phyloP scores from a whole-genome alignment of 768 basidiomycete genomes.

The Macrocybe gigantea region DNA sequence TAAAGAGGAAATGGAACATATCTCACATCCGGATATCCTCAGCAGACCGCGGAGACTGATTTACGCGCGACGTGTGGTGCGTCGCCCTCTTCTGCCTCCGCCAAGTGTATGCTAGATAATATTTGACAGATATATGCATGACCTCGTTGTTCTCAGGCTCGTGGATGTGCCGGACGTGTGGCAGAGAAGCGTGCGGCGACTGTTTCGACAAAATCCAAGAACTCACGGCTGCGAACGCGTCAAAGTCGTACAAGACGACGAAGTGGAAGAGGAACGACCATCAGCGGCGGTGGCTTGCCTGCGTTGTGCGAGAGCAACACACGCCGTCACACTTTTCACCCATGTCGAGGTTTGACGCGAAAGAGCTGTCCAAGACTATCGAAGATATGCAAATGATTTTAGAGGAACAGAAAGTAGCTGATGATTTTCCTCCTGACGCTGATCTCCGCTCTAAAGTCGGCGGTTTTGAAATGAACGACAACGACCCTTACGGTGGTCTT shows the following conservation, averaged over 20 bases:
- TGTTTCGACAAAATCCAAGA: constrained; percentile 70
- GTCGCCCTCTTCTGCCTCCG: constrained; percentile 14
- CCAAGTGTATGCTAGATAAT: neutral
- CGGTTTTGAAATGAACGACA: neutral
- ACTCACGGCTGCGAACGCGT: constrained; percentile 40
- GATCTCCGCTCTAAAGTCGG: neutral
- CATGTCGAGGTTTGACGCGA: constrained; percentile 67
- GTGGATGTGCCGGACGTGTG: constrained; percentile 88
- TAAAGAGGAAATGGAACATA: constrained; percentile 62
- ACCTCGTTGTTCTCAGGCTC: constrained; percentile 87
- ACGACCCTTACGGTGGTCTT: too few species aligned
- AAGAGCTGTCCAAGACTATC: constrained; percentile 62
- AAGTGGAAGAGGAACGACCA: too few species aligned
- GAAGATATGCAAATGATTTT: constrained; percentile 49
- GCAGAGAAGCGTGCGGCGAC: constrained; percentile 82
- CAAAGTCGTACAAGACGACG: too few species aligned
- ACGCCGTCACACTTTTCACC: constrained; percentile 64
- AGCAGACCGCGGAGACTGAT: constrained; percentile 74
- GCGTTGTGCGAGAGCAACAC: constrained; percentile 69
- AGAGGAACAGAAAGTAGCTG: constrained; percentile 1
- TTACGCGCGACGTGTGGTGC: constrained; percentile 82
- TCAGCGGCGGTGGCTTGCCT: constrained; percentile 18
- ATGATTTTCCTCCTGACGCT: neutral
- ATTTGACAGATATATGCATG: constrained; percentile 76
- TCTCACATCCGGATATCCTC: constrained; percentile 51